Base-by-base conservation (phyloP, 495 filamentous ascomycete species). In the Daldinia decipiens region DNA sequence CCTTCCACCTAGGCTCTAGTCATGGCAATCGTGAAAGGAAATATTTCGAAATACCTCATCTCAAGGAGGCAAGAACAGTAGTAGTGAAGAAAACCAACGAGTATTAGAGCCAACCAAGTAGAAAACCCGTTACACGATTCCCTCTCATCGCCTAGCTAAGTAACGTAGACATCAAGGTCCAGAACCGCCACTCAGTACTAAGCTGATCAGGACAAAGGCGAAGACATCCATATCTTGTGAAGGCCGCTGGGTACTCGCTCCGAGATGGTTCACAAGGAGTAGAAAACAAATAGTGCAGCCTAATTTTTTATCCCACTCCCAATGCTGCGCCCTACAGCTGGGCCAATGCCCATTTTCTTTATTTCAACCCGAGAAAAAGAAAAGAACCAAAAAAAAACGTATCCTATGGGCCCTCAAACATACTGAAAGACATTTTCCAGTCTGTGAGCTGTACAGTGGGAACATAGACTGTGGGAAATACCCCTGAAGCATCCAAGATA, bases 21-120 rank as follows among this genome's bases (percentile, higher is more conserved):
- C 74, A 68, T 78, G 61, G 74, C 53, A 76, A 57, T 76, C 74
- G 34, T 76, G 47, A 73, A 78, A 71, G 55, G 67, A 70, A 71
- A 64, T 59, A 51, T 67, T 53, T 26, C 34, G 38, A 65, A 72
- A 68, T 56, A 54, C 52, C 70, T 65, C 62, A 51, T 60, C 61
- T 69, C 53, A 15, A 45, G 15, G 68, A 65, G 68, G 21, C 59
- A 65, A 78, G 73, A 72, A 76, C 67, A 74, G 57, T 62, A 72
- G 65, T 63, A 60, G 62, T 62, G 17, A 64, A 62, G 47, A 73
- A 70, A 51, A 50, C 57, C 34, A 58, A 21, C 56, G 21, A 64
- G 54, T 45, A 73, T 69, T 65, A 69, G 40, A 57, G 8, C 53
- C 57, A 40, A 50, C 45, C 59, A 59, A 19, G 40, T 57, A 56